Evolutionary conservation across 2,329 filamentous ascomycete species (phyloP).

Genomic region (Seiridium cupressi): DNA sequence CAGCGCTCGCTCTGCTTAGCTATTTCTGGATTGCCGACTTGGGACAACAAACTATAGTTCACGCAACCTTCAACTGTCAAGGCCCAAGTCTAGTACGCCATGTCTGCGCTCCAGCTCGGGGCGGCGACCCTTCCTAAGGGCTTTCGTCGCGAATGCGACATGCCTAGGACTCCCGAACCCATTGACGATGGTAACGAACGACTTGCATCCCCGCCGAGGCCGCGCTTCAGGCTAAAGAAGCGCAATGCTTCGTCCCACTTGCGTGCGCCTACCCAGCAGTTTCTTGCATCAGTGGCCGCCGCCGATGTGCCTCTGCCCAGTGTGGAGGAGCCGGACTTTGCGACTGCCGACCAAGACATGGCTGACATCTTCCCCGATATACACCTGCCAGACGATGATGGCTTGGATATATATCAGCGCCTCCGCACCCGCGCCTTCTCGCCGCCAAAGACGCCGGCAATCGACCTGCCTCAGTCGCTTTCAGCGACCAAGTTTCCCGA

Average conservation of each 20-base stretch:
- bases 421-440: constrained; percentile 44
- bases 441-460: constrained; percentile 59
- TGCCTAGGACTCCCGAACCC: constrained; percentile 54
- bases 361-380: constrained; percentile 34
- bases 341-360: constrained; percentile 42
- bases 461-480: constrained; percentile 41
- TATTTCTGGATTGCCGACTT: neutral
- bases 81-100: constrained; percentile 16
- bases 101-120: constrained; percentile 46
- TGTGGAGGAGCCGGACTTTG: constrained; percentile 54
- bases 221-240: constrained; percentile 54
- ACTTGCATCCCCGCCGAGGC: constrained; percentile 48
- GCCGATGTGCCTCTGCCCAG: constrained; percentile 64
- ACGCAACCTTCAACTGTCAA: no score
- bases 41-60: no score
- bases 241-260: constrained; percentile 49
- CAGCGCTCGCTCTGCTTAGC: neutral
- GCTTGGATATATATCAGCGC: constrained; percentile 27
- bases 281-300: constrained; percentile 63
- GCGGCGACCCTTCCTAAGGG: constrained; percentile 43
- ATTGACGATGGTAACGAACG: constrained; percentile 32
- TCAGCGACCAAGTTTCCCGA: constrained; percentile 51
- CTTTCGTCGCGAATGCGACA: constrained; percentile 34
- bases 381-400: constrained; percentile 29
- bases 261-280: constrained; percentile 60